Evolutionary conservation across 306 rosid species (phyloP).

Genomic region (Sechiopsis laciniata): DNA sequence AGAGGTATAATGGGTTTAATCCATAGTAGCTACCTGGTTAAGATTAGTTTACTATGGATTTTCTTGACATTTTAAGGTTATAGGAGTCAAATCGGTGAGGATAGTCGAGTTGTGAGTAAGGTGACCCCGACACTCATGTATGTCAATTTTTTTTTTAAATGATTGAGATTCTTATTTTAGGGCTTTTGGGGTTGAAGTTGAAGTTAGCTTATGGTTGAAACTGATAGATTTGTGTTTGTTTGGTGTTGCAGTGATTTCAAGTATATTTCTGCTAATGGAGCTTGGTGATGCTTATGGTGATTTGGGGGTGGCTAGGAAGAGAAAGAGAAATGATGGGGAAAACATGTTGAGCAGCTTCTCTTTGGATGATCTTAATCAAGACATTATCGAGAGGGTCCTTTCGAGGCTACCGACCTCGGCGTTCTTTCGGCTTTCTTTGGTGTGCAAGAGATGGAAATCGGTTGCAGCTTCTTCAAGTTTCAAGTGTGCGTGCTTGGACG

Average conservation of each 20-base stretch:
- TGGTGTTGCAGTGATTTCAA: constrained; percentile 38
- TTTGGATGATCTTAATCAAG: constrained; percentile 78
- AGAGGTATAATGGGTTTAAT: too few species aligned
- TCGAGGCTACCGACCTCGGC: constrained; percentile 83
- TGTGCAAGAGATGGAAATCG: constrained; percentile 92
- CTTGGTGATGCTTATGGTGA: constrained; percentile 23
- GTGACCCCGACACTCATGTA: too few species aligned
- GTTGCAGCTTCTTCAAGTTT: constrained; percentile 63
- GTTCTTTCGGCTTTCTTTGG: constrained; percentile 72
- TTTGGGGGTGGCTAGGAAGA: constrained; percentile 43
- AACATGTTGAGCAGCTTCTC: constrained; percentile 31
- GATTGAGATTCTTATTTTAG: background rate
- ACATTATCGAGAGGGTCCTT: constrained; percentile 74
- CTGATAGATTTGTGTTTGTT: background rate
- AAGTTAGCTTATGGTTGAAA: background rate
- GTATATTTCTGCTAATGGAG: constrained; percentile 42
- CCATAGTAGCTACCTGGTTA: too few species aligned
- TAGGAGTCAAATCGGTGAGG: too few species aligned
- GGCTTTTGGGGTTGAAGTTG: background rate
- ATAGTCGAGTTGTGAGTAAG: too few species aligned
- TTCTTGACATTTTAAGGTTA: too few species aligned
- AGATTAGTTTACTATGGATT: too few species aligned
- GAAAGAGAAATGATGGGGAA: constrained; percentile 49
- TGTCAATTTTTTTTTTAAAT: too few species aligned
- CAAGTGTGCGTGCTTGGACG: constrained; percentile 68